Percentiles rank a stretch among this genome's conserved stretches.
Conservation (phyloP, 345 rosid species). For the Corchorus olitorius region DNA sequence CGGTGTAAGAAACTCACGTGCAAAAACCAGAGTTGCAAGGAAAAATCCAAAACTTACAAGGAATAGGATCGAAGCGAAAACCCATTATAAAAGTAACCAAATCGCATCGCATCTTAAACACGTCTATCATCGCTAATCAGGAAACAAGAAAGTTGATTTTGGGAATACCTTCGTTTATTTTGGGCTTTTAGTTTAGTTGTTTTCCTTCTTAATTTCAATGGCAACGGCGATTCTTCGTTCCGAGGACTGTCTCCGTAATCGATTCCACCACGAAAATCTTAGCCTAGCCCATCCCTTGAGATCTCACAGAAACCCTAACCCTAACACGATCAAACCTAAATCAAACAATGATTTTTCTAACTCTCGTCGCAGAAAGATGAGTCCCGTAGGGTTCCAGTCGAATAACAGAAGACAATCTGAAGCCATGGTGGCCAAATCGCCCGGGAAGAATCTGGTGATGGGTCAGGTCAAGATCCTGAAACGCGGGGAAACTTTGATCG, state of each 20-base stretch:
- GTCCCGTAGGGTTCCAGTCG: constrained; percentile 21
- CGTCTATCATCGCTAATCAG: neutral
- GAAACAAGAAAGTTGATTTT: neutral
- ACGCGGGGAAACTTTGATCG: constrained; percentile 53
- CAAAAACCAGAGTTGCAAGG: neutral
- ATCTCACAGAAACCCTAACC: constrained; percentile 21
- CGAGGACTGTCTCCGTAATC: constrained; percentile 17
- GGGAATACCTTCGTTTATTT: neutral
- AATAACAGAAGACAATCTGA: neutral
- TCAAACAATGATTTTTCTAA: constrained; percentile 10
- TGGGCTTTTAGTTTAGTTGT: neutral
- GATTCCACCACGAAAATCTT: constrained; percentile 26
- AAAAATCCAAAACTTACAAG: neutral
- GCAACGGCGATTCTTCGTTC: constrained; percentile 30
- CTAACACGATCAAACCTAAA: constrained; percentile 21
- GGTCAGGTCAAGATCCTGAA: constrained; percentile 66
- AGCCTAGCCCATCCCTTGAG: constrained; percentile 13
- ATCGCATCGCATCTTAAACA: neutral
- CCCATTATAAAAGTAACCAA: neutral
- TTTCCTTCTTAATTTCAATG: constrained; percentile 17
- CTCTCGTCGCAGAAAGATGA: constrained; percentile 38
- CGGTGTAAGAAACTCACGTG: neutral
- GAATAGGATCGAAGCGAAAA: neutral
- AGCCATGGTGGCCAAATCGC: constrained; percentile 32
- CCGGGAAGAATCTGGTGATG: constrained; percentile 44